Evolutionary conservation across 1,139 yeast genomes (phyloP), one percentile per base, ranked within the genome.

Genomic region (Lodderomyces margitis): DNA sequence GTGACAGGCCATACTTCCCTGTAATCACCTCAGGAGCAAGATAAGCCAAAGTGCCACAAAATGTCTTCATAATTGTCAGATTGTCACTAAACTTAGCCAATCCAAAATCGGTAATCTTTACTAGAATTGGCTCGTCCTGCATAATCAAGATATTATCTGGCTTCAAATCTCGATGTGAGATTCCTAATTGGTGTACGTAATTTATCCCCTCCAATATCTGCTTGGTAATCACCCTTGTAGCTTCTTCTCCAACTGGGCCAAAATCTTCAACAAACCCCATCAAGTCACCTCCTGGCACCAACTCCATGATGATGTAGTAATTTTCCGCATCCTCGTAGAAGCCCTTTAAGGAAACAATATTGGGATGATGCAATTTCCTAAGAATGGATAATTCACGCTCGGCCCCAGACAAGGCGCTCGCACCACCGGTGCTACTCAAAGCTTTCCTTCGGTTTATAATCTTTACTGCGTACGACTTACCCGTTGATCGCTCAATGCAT

Each of bases 181-280:
- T 91, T 1, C 96, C 97, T 56, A 84, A 68, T 4, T 80, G 75
- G 64, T 92, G 98, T 34, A 92, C 95, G 55, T 92, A 91, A 35
- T 80, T 75, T 4, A 92, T 83, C 0, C 96, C 98, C 45, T 81
- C 80, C 33, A 92, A 64, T 3, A 92, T 82, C 61, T 92, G 98
- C 49, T 79, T 78, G 1, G 95, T 76, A 16, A 92, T 87, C 43
- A 87, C 96, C 50, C 85, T 81, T 4, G 92, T 85, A 2, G 95
- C 95, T 40, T 81, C 89, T 61, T 91, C 98, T 15, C 94, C 89
- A 30, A 91, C 86, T 4, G 94, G 80, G 1, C 97, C 97, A 61
- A 87, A 85, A 2, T 91, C 87, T 0, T 95, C 92, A 2, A 91
- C 95, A 64, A 87, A 89, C 64, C 82, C 98, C 98, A 92, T 92